These are phyloP conservation scores for Cercospora sp. DNA, from an alignment of 2,329 filamentous ascomycete species.

Conservation along the genomic window DNA sequence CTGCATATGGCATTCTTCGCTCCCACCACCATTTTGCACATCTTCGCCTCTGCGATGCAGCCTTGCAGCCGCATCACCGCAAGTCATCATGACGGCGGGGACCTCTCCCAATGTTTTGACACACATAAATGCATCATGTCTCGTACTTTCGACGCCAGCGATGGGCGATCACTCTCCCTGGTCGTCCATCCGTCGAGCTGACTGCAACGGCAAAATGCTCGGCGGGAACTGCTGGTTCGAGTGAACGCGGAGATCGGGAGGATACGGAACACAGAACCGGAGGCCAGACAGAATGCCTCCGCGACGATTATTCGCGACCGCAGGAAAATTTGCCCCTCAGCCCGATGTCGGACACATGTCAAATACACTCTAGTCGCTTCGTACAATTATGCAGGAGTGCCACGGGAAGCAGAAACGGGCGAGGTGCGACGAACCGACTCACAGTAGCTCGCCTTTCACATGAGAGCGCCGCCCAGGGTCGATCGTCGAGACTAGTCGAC, in stretches of 20 bases:
- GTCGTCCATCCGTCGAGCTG: background rate
- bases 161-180: background rate
- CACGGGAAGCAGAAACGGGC: constrained; percentile 3
- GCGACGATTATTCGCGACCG: constrained; percentile 1
- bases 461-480: constrained; percentile 3
- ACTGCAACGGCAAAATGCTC: constrained; percentile 10
- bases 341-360: constrained; percentile 7
- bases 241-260: constrained; percentile 5
- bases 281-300: background rate
- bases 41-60: too few relatives aligned
- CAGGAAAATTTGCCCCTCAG: constrained; percentile 6
- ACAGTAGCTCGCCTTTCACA: constrained; percentile 7
- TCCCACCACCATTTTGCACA: background rate
- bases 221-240: constrained; percentile 8
- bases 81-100: constrained; percentile 7
- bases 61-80: background rate
- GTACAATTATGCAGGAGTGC: background rate
- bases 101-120: background rate
- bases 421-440: background rate
- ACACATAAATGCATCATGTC: constrained; percentile 1
- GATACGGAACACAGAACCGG: constrained; percentile 4
- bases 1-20: background rate
- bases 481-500: background rate
- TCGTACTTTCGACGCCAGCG: background rate
- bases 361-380: background rate